phyloP scores from a whole-genome alignment of 2,329 filamentous ascomycete species.

The Cryphonectria carpinicola region DNA sequence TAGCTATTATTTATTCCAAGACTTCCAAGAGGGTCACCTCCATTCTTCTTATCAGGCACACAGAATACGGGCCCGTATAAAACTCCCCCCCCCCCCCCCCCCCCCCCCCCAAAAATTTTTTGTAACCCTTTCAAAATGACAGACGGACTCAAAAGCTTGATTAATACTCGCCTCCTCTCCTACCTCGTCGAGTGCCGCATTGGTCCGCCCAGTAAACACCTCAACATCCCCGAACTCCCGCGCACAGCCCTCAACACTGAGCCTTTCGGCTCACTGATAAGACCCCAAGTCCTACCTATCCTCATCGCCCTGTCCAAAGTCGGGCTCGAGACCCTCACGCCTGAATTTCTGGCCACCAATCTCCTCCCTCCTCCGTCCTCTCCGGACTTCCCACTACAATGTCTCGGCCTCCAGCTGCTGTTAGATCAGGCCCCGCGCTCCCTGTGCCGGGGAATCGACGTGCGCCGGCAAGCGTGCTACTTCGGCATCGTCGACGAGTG shows the following conservation, averaged over 20 bases:
- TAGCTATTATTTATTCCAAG: too few relatives aligned
- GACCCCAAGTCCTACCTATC: constrained; percentile 26
- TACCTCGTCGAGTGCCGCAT: constrained; percentile 27
- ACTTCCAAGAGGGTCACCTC: too few relatives aligned
- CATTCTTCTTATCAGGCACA: too few relatives aligned
- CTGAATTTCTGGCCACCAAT: constrained; percentile 30
- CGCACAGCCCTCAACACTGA: constrained; percentile 2
- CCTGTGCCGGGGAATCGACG: constrained; percentile 34
- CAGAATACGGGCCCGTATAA: too few relatives aligned
- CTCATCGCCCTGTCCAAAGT: constrained; percentile 34
- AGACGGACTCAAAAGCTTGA: constrained; percentile 24
- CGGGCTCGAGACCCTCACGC: constrained; percentile 31
- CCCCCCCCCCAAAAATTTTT: too few relatives aligned
- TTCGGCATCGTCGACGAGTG: constrained; percentile 33
- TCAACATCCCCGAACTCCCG: constrained; percentile 8
- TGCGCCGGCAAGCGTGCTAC: constrained; percentile 35
- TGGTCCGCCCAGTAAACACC: background rate
- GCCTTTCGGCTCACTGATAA: background rate
- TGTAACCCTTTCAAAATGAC: background rate
- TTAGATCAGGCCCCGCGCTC: constrained; percentile 36
- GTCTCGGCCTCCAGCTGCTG: constrained; percentile 37
- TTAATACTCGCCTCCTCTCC: constrained; percentile 29
- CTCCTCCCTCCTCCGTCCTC: constrained; percentile 34
- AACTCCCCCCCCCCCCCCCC: too few relatives aligned
- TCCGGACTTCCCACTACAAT: constrained; percentile 34